Evolutionary conservation across 768 basidiomycete species (phyloP), one percentile per base, ranked within the genome.

Genomic region (Boletus sensibilis): DNA sequence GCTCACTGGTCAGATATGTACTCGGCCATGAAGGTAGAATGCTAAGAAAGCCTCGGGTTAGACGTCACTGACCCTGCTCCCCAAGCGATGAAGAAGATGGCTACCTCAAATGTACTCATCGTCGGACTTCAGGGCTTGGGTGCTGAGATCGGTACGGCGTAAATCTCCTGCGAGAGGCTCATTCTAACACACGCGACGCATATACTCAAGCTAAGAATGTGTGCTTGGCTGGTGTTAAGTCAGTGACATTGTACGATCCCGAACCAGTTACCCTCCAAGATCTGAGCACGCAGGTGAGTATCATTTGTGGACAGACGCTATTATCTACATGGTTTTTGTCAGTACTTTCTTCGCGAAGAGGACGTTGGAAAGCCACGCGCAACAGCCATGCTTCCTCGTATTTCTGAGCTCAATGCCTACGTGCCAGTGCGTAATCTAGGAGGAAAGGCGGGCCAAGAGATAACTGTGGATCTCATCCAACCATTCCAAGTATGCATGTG

Each of bases 61-160:
- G 49, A 23, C 4, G 16, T 65, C 23, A 43, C 60, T 72, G 48
- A 75, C 33, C 10, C 21, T 31, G n/a, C 43, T 27, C 44, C n/a
- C 12, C 9, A 63, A 98, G 96, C 96, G 43, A 98, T 98, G 97
- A 97, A 97, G 81, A 88, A 87, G 68, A 98, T 99, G 97, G 96
- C 97, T 8, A 79, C 83, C 16, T 98, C 95, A 37, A 97, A 97
- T 68, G 90, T 98, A 40, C 83, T 99, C 59, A 85, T 99, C 60
- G 87, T 97, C 44, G 97, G 97, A 11, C 74, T 94, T 68, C 87
- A 89, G 55, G 97, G 97, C 52, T 75, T 99, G 55, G 96, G 97
- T 43, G 92, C 92, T 55, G 97, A 99, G 75, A 97, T 98, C 66
- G 96, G 95, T 86, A 76, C 57, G 76, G 56, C 23, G 27, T 27